Percentiles rank a stretch among this genome's conserved stretches.
phyloP scores from a whole-genome alignment of 441 rosid genomes.

The Eruca vesicaria region DNA sequence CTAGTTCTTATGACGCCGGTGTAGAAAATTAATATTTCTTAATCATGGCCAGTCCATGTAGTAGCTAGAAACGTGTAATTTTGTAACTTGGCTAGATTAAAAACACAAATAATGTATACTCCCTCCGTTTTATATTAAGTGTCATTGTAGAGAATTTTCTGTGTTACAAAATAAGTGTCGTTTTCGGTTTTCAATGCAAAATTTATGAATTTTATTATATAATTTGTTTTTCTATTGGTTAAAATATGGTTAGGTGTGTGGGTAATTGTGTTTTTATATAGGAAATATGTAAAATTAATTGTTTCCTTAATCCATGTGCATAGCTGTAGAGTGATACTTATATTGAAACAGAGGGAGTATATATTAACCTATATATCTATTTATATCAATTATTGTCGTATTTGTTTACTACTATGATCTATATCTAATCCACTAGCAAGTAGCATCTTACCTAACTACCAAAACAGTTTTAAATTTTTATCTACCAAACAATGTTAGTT shows the following conservation, averaged over 20 bases:
- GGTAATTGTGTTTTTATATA: too few relatives aligned
- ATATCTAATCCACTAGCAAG: slow-evolving; percentile 29
- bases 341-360: too few relatives aligned
- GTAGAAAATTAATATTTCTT: neutral
- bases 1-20: slow-evolving; percentile 19
- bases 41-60: slow-evolving; percentile 6
- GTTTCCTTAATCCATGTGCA: too few relatives aligned
- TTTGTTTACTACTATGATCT: slow-evolving; percentile 1
- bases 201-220: too few relatives aligned
- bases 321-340: too few relatives aligned
- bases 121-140: too few relatives aligned
- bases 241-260: too few relatives aligned
- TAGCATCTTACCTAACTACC: slow-evolving; percentile 29
- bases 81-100: slow-evolving; percentile 10
- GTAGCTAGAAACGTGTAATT: slow-evolving; percentile 24
- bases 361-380: neutral
- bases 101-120: neutral
- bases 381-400: slow-evolving; percentile 20
- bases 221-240: too few relatives aligned
- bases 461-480: neutral
- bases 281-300: too few relatives aligned
- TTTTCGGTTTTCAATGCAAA: too few relatives aligned
- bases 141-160: too few relatives aligned
- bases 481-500: neutral
- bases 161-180: too few relatives aligned